Base-by-base conservation (phyloP, 352 stramenopile species). In the Globisporangium nunn region DNA sequence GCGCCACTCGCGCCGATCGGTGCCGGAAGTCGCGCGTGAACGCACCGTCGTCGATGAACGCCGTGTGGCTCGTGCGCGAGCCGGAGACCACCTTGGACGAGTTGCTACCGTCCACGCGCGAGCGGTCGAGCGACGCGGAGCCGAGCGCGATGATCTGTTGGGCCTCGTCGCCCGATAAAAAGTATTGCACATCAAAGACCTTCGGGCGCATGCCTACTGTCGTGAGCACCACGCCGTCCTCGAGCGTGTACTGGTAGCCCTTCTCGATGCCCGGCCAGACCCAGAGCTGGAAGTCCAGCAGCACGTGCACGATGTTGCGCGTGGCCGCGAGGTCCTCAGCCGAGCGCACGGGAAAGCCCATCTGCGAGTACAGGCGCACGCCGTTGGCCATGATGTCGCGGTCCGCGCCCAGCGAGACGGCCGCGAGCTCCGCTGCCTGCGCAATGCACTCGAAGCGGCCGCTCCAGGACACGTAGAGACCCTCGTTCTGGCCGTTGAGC, bases 261-360 rank as follows among this genome's bases (percentile, higher is more conserved):
- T 86, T 84, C 62, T 84, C 60, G 62, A 92, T 91, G 40, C 80
- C 80, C 0, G 82, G 80, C 82, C 80, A 92, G 30, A 84, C 66
- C 80, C 82, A 92, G 52, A 89, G 58, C 66, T 93, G 81, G 64
- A 89, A 91, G 53, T 93, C 84, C 49, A 93, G 56, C 59, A 93
- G 52, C 30, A 93, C 67, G 52, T 93, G 81, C 31, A 88, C 80
- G 8, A 88, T 80, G 47, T 81, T 74, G 43, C 75, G 74, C n/a
- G 75, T 63, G 10, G 67, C 60, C 11, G 50, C 62, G 37, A 91
- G 62, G 6, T 87, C 80, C 12, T 71, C 37, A 0, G 57, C 59
- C 30, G 70, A 81, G 41, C 73, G 75, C 47, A 92, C 75, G 0
- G 84, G 62, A 28, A 71, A 66, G 0, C 81, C 84, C 68, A 87